Conservation (phyloP, 805 yeast species). For the Metschnikowia kunwiensis region DNA sequence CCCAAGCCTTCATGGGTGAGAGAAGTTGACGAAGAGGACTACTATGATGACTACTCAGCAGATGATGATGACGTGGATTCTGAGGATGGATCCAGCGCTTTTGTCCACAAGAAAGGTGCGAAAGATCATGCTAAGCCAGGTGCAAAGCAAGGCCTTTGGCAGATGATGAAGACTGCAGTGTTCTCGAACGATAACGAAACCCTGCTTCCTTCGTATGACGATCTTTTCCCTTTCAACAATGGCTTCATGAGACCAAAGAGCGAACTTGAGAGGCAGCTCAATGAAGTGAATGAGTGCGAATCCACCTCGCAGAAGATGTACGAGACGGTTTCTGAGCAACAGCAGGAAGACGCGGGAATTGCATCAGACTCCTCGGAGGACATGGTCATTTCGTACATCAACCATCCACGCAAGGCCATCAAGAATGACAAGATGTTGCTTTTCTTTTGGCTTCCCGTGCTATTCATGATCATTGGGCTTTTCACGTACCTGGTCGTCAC, state of each 20-base stretch:
- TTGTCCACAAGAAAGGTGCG: neutral
- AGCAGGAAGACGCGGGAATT: conserved; percentile 31
- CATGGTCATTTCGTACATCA: conserved; percentile 40
- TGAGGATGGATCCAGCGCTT: neutral
- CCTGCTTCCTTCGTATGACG: conserved; percentile 68
- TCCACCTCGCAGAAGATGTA: neutral
- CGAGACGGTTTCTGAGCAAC: neutral
- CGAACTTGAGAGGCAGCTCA: conserved; percentile 30
- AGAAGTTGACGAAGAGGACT: conserved; percentile 35
- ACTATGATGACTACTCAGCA: conserved; percentile 23
- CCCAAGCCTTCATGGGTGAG: conserved; percentile 11
- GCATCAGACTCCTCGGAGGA: conserved; percentile 44
- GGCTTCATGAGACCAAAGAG: conserved; percentile 33
- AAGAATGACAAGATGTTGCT: conserved; percentile 78
- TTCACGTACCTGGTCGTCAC: conserved; percentile 42
- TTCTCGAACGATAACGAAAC: conserved; percentile 35
- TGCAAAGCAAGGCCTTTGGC: conserved; percentile 34
- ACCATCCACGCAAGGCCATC: conserved; percentile 46
- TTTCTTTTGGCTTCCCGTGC: conserved; percentile 88
- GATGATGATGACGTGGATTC: conserved; percentile 4
- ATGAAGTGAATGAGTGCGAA: conserved; percentile 17
- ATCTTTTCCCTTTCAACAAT: conserved; percentile 55
- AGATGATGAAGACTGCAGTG: conserved; percentile 39
- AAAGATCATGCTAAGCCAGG: neutral
- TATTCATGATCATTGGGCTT: conserved; percentile 53